These are phyloP conservation scores for Colletotrichum sp. DNA, from an alignment of 2,329 filamentous ascomycete species.

Conservation along the genomic window DNA sequence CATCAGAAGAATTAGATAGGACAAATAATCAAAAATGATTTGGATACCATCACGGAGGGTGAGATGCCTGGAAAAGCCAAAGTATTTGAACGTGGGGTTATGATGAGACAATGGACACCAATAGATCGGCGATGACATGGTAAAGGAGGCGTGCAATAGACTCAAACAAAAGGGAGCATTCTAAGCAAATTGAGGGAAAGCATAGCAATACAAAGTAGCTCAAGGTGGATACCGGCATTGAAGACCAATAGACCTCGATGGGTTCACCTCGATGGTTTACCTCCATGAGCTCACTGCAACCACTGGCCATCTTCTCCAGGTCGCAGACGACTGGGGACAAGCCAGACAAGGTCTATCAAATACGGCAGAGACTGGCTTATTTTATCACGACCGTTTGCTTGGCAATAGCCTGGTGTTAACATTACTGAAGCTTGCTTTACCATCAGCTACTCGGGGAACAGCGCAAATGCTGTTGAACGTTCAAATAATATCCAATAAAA, in stretches of 20 bases:
- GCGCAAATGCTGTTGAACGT: neutral
- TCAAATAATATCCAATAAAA: neutral
- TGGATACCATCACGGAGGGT: neutral
- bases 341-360: too few species aligned
- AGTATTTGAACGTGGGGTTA: fast-evolving
- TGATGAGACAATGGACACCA: neutral
- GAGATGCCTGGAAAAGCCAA: neutral
- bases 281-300: neutral
- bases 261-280: too few species aligned
- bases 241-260: neutral
- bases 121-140: neutral
- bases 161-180: neutral
- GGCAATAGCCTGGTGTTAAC: neutral
- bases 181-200: neutral
- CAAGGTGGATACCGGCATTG: neutral
- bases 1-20: neutral
- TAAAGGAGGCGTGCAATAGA: neutral
- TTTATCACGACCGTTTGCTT: neutral
- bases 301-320: neutral
- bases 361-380: neutral
- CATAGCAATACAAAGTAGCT: neutral
- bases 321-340: too few species aligned
- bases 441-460: neutral
- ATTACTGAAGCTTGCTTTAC: neutral
- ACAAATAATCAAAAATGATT: neutral